Base-by-base conservation (phyloP, 805 yeast genomes). In the Candida morakotiae region DNA sequence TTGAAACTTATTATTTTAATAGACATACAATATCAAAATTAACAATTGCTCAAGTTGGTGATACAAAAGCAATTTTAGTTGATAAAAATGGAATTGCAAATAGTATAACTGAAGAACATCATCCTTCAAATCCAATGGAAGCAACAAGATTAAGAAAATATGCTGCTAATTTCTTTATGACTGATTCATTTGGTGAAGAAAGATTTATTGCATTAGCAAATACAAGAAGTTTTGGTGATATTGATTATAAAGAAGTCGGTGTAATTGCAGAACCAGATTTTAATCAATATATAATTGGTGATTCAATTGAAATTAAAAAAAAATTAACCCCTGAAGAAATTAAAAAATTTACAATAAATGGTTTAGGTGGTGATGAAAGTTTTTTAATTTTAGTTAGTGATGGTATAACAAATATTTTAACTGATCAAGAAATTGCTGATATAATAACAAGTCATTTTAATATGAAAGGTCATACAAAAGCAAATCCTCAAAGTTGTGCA, bases 241-340 rank as follows among this genome's bases (percentile, higher is more conserved):
- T 81, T 11, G 67, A 71, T 18, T 95, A 80, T 37, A 93, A 93
- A 58, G 71, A 81, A 25, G 75, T 79, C 55, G 98, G 98, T 0
- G 79, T 93, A 1, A 71, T 89, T 0, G 87, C 96, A 10, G 98
- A 93, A 62, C 98, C 98, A 0, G 97, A 93, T 44, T 69, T 93
- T 33, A 65, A 71, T 14, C 83, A 84, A 39, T 76, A 67, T 45
- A 54, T 84, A 9, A 70, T 88, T 19, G 95, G 95, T 0, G 81
- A 80, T 41, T 31, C 44, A 4, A 42, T 45, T 1, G 51, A 61
- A 6, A 48, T 58, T 48, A 76, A 3, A 37, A 46, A 36, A 53
- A 60, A 48, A 48, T 50, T 85, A 36, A 53, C 65, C 1, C 45
- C 52, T 5, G 56, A 57, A 2, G 72, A 66, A 41, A 58, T 64